Conservation (phyloP, 2,329 filamentous ascomycete genomes). For the Phaeosphaeria sp. region DNA sequence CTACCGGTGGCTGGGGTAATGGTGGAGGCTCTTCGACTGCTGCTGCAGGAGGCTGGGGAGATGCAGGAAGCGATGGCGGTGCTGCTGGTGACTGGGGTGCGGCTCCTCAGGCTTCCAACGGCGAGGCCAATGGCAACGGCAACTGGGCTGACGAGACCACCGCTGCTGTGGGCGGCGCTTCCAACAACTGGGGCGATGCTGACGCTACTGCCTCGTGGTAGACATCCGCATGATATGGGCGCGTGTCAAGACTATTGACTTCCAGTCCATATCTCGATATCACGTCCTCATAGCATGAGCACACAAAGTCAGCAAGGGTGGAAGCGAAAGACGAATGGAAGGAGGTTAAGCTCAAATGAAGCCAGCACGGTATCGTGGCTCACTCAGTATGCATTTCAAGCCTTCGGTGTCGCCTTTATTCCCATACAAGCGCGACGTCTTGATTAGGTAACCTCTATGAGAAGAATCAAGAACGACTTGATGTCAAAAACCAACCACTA, state of each 20-base stretch:
- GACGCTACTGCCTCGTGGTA: background rate
- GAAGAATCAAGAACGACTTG: too few species aligned
- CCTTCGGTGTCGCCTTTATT: background rate
- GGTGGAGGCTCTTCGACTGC: conserved; percentile 17
- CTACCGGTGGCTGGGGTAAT: conserved; percentile 27
- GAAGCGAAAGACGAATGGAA: background rate
- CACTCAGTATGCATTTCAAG: background rate
- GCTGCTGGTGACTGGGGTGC: conserved; percentile 25
- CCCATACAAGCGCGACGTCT: background rate
- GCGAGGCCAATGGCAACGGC: background rate
- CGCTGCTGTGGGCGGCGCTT: conserved; percentile 7
- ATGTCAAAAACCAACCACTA: too few species aligned
- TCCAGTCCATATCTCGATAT: background rate
- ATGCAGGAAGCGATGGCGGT: conserved; percentile 20
- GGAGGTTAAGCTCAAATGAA: background rate
- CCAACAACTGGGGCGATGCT: conserved; percentile 1
- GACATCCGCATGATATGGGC: too few species aligned
- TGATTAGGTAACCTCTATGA: background rate
- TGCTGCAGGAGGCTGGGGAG: conserved; percentile 25
- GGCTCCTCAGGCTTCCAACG: conserved; percentile 11
- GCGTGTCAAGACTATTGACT: background rate
- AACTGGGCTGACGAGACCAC: background rate
- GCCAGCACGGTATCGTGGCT: background rate
- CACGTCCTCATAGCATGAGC: background rate
- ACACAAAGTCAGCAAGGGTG: background rate